Conservation (phyloP, 805 yeast genomes). For the Metschnikowia amazonensis region DNA sequence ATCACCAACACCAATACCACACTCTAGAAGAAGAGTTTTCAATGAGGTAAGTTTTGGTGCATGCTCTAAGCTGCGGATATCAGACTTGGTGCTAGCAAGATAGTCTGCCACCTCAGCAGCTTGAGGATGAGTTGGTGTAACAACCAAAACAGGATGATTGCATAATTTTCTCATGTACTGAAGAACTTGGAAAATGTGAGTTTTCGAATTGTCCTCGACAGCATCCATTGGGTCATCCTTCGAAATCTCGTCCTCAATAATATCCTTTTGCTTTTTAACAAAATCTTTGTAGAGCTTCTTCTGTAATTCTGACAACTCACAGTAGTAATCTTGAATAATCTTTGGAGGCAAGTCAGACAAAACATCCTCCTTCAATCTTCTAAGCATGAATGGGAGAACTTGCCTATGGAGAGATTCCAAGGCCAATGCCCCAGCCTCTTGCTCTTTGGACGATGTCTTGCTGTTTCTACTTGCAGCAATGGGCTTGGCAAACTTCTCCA, state of each 20-base stretch:
- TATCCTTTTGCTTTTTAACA: constrained; percentile 74
- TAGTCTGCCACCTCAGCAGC: constrained; percentile 61
- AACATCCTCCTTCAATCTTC: constrained; percentile 95
- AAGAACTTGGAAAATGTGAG: constrained; percentile 94
- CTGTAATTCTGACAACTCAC: constrained; percentile 90
- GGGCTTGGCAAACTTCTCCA: constrained; percentile 96
- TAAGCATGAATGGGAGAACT: constrained; percentile 90
- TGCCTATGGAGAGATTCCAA: constrained; percentile 95
- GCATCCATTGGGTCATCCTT: constrained; percentile 29
- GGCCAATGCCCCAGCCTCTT: constrained; percentile 95
- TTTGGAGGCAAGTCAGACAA: constrained; percentile 95
- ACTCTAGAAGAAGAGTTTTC: constrained; percentile 74
- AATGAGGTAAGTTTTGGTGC: constrained; percentile 89
- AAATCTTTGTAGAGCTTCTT: constrained; percentile 84
- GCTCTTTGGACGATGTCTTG: constrained; percentile 86
- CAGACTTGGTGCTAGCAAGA: constrained; percentile 54
- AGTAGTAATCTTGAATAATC: constrained; percentile 96
- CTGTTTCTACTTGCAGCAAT: constrained; percentile 90
- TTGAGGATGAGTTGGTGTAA: constrained; percentile 81
- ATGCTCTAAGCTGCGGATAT: constrained; percentile 68
- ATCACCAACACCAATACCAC: constrained; percentile 74
- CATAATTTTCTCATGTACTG: constrained; percentile 97
- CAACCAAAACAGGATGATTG: constrained; percentile 91
- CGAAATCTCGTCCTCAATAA: constrained; percentile 60
- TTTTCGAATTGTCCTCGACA: constrained; percentile 54